Base-by-base conservation (phyloP, 169 alveolate species). In the Babesia ovata region DNA sequence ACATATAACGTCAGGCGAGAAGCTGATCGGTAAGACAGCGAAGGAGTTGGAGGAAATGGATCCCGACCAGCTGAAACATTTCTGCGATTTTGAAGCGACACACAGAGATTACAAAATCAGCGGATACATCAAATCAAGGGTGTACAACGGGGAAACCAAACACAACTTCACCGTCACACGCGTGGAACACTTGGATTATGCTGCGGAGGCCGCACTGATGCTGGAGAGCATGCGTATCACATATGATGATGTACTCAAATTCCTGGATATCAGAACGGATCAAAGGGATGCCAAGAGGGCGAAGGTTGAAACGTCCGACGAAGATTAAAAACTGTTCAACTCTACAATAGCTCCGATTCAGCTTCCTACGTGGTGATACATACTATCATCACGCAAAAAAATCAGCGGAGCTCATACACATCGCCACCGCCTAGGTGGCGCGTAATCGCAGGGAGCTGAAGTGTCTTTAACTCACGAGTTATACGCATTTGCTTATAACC, bases 31-130 rank as follows among this genome's bases (percentile, higher is more conserved):
- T 9, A 66, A 74, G 75, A 54, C 82, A 60, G 91, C 90, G 45
- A 75, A 71, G 61, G 87, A 84, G 24, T 67, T 88, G 65, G 87
- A 84, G 44, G 67, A 54, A 28, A 39, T 84, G 57, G 91, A 84
- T 70, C 79, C 71, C 17, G 91, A 84, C 67, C 46, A 63, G 26
- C 60, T 84, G 39, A 82, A 83, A 60, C 66, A 66, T 36, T 70
- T 81, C 54, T 74, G 82, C 52, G 87, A 88, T 52, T 57, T 74
- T 48, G 90, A 78, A 26, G 82, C 81, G 45, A 73, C 79, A 36
- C 86, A 76, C 77, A 76, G 58, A 69, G 81, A 70, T 12, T 67
- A 49, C 49, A 69, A 71, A 46, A 63, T 79, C 45, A 22, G 65
- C 17, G 87, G 81, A 11, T 79, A 67, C 50, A 17, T 63, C 46